A percentile compares a stretch with the other conserved stretches of the same genome.
Evolutionary conservation across 73 alveolate species (phyloP).

Genomic region (Tetrahymena borealis): DNA sequence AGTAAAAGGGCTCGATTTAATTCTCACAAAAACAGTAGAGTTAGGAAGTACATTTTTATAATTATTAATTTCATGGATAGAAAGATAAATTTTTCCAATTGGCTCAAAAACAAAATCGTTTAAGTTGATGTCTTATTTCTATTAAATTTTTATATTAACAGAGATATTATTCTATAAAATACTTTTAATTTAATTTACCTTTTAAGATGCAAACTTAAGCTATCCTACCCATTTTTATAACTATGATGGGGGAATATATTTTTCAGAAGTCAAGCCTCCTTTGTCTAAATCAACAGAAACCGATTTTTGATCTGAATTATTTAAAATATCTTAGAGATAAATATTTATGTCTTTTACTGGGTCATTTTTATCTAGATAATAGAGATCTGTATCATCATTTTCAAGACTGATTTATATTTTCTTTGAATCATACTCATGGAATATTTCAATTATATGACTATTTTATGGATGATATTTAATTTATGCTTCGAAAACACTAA

Average conservation of each 20-base stretch:
- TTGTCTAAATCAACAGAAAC: background rate
- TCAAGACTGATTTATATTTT: background rate
- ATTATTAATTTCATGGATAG: background rate
- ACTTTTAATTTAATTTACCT: background rate
- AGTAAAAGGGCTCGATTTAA: background rate
- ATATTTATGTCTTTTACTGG: background rate
- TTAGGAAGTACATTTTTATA: background rate
- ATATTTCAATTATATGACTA: background rate
- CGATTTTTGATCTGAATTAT: background rate
- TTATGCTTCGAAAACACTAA: background rate
- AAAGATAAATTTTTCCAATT: background rate
- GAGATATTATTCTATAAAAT: background rate
- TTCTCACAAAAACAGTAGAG: background rate
- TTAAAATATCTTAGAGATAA: background rate
- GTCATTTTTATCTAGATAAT: background rate
- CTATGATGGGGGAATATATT: background rate
- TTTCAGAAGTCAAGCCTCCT: background rate
- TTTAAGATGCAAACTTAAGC: background rate
- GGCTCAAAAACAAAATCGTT: background rate
- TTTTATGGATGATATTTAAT: background rate
- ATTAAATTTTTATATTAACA: background rate
- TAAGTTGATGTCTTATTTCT: background rate
- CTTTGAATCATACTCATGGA: background rate
- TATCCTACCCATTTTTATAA: background rate
- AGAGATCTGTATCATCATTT: background rate